Percentiles rank a stretch among this genome's conserved stretches.
These are phyloP conservation scores for Pseudogymnoascus sp. DNA, from an alignment of 2,329 filamentous ascomycete genomes.

Conservation along the genomic window DNA sequence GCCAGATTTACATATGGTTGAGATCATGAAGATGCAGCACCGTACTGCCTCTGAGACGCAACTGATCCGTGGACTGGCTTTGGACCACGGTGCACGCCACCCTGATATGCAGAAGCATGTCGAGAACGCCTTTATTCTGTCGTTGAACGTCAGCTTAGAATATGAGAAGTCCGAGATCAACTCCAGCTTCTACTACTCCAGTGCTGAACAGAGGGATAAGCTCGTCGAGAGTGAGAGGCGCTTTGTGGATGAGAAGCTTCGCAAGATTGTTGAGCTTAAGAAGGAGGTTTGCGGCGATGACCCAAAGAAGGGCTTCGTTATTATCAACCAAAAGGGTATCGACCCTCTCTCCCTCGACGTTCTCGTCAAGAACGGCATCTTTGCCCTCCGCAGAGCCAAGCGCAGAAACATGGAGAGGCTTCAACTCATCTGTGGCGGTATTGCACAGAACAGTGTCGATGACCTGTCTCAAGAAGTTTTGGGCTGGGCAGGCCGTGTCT, in stretches of 20 bases:
- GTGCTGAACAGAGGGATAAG: constrained; percentile 93
- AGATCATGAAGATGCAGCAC: constrained; percentile 99
- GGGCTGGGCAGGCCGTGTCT: constrained; percentile 92
- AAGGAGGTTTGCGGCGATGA: constrained; percentile 94
- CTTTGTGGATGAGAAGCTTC: constrained; percentile 91
- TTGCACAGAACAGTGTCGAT: constrained; percentile 91
- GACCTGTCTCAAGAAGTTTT: constrained; percentile 81
- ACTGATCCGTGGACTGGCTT: constrained; percentile 81
- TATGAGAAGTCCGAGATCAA: constrained; percentile 99
- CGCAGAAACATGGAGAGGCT: constrained; percentile 98
- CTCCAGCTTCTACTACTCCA: constrained; percentile 97
- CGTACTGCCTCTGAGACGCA: constrained; percentile 92
- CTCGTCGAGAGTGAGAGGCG: constrained; percentile 93
- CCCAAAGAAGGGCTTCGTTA: constrained; percentile 88
- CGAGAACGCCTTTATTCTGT: constrained; percentile 91
- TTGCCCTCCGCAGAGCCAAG: constrained; percentile 90
- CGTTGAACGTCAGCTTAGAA: constrained; percentile 91
- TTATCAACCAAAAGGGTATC: constrained; percentile 99
- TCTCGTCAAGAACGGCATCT: constrained; percentile 94
- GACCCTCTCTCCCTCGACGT: constrained; percentile 94
- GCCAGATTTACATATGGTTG: constrained; percentile 97
- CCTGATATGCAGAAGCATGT: constrained; percentile 97
- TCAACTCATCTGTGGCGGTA: constrained; percentile 86
- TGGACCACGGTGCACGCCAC: constrained; percentile 93
- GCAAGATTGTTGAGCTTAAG: constrained; percentile 97